phyloP scores from a whole-genome alignment of 2,329 filamentous ascomycete genomes.

The Pseudogymnoascus sp. region DNA sequence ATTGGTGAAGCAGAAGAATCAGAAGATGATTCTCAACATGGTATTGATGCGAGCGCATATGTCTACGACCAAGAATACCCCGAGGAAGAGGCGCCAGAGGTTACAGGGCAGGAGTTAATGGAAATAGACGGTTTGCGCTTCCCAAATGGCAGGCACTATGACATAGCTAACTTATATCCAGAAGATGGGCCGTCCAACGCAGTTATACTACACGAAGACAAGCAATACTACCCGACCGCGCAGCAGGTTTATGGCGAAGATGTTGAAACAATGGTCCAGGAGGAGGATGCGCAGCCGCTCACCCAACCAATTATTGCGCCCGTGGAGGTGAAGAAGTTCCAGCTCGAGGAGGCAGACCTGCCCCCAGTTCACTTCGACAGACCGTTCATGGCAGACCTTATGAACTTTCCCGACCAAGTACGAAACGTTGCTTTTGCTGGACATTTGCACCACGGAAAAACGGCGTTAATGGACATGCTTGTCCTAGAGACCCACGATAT shows the following conservation, averaged over 20 bases:
- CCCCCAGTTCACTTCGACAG: conserved; percentile 83
- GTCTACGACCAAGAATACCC: conserved; percentile 71
- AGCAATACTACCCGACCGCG: conserved; percentile 98
- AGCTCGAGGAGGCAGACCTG: conserved; percentile 82
- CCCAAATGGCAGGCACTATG: neutral
- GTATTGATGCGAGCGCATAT: conserved; percentile 67
- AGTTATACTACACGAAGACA: conserved; percentile 97
- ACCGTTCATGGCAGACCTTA: conserved; percentile 88
- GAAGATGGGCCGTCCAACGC: conserved; percentile 88
- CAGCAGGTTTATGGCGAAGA: conserved; percentile 90
- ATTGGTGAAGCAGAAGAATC: conserved; percentile 89
- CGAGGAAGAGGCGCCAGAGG: conserved; percentile 53
- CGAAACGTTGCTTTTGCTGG: conserved; percentile 88
- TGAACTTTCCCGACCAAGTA: conserved; percentile 93
- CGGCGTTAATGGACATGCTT: conserved; percentile 96
- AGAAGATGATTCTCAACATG: conserved; percentile 75
- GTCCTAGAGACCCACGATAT: conserved; percentile 93
- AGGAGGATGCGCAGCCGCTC: conserved; percentile 92
- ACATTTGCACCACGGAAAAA: conserved; percentile 96
- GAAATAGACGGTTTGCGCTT: conserved; percentile 66
- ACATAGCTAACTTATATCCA: conserved; percentile 29
- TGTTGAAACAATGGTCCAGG: conserved; percentile 92
- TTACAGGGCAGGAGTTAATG: conserved; percentile 78
- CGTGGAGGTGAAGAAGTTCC: conserved; percentile 92
- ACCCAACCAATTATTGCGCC: conserved; percentile 90